Base-by-base conservation (phyloP, 164 flowering plant genomes). In the Piper longum region DNA sequence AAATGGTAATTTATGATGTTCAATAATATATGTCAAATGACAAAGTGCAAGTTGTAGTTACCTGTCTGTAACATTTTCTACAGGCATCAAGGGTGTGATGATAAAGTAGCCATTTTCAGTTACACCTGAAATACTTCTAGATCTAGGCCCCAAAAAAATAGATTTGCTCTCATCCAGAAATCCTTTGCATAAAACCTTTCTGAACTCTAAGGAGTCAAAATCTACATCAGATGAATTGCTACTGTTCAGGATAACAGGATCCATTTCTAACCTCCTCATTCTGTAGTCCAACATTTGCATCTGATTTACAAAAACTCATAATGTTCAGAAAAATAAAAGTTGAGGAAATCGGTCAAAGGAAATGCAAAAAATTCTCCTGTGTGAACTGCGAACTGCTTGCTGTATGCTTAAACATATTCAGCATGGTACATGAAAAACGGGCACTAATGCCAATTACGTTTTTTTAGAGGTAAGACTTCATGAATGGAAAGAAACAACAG, bases 31-130 rank as follows among this genome's bases (percentile, higher is more conserved):
- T 48, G 14, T 9, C 14, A 8, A 48, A 48, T 12, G 11, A 14
- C 60, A 40, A 26, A 26, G n/a, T 42, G 18, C 54, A 44, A 68
- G 39, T 48, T 48, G 64, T 7, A 57, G 56, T 66, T 77, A 89
- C 96, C 98, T 86, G 58, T 78, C 81, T 17, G 84, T 75, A 61
- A 79, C 69, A 40, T 68, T 66, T 39, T 79, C 70, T 56, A 80
- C 51, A 11, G 93, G 95, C 79, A 84, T 60, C 19, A 93, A 79
- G 39, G 98, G 97, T 26, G 92, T 88, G 54, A 93, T 81, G 39
- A 93, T 70, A 67, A 82, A 89, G 76, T 88, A 90, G 55, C 98
- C 98, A 79, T 90, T 93, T 76, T 89, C 96, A 19, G 97, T 86
- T 67, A 93, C 85, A 58, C 98, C 98, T 1, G 97, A 93, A 68